These are phyloP conservation scores for Microbotryomycetes sp. DNA, from an alignment of 1,284 basidiomycete species.

Conservation along the genomic window DNA sequence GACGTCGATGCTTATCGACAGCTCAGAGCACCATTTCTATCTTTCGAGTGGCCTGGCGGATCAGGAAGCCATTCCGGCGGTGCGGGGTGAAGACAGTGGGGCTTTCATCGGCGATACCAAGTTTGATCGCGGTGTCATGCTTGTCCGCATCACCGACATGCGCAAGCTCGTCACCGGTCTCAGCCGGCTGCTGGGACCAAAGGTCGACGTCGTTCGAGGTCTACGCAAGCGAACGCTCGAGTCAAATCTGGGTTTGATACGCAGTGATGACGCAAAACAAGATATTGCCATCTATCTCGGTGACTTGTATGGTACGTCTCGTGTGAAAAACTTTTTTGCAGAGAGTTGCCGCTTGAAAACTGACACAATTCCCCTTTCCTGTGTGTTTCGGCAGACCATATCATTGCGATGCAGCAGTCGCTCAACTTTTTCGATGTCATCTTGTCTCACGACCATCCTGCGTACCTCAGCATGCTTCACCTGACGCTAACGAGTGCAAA, in stretches of 20 bases:
- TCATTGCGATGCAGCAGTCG: constrained; percentile 75
- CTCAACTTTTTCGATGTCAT: constrained; percentile 83
- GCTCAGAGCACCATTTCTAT: constrained; percentile 16
- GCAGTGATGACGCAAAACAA: constrained; percentile 28
- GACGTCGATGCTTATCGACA: constrained; percentile 27
- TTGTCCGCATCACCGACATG: constrained; percentile 68
- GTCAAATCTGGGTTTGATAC: constrained; percentile 34
- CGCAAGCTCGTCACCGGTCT: constrained; percentile 76
- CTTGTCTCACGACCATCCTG: constrained; percentile 77
- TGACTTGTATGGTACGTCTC: constrained; percentile 71
- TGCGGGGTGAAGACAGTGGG: not conserved
- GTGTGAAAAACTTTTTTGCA: not conserved
- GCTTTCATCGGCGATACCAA: not conserved
- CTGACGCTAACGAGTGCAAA: constrained; percentile 56
- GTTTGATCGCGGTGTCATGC: constrained; percentile 41
- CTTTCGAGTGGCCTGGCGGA: not conserved
- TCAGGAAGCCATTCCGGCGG: not conserved
- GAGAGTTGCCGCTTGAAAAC: not conserved
- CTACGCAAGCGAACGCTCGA: constrained; percentile 61
- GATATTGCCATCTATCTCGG: constrained; percentile 66
- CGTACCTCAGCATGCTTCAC: constrained; percentile 70
- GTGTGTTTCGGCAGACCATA: constrained; percentile 72
- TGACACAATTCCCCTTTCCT: not conserved
- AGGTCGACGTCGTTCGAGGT: constrained; percentile 73
- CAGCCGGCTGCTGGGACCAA: constrained; percentile 66